Evolutionary conservation across 495 filamentous ascomycete species (phyloP), one percentile per base, ranked within the genome.

Genomic region (Massariosphaeria phaeospora): DNA sequence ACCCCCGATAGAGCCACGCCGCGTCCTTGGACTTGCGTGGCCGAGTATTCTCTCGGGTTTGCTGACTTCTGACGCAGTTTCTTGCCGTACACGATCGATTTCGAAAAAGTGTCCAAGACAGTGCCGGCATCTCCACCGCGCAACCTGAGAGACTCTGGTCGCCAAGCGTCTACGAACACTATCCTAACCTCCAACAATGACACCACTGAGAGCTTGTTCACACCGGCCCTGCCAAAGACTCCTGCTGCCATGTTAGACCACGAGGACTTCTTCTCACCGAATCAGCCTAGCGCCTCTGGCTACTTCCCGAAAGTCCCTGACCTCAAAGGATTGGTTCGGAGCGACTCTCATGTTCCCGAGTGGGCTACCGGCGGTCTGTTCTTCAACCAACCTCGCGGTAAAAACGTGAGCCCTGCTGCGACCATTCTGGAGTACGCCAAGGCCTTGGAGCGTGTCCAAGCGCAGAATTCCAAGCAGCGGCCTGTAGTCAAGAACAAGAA

Each of bases 81-180:
- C 67, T 82, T 95, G 24, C 91, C 91, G 5, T 87, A 94, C 65
- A 96, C 91, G 2, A 75, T 95, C 59, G 82, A 91, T 65, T 96
- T 95, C 59, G 68, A 76, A 54, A 27, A 15, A 4, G 17, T 20
- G 29, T 33, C 30, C 20, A 17, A 7, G 30, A 30, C 3, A 27
- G 31, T 9, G 1, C 20, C 46, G 29, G 39, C 3, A 13, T 7
- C 9, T 3, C 30, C 31, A 25, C 36, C 48, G 5, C 48, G 46
- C 30, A 17, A 49, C 8, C 47, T 43, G 30, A 24, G 34, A 25
- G 43, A 46, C 17, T 27, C 44, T 3, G 39, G 33, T 9, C 57
- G 59, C 2, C 57, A 41, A 24, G 53, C 33, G 30, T 64, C 44
- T 56, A 73, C 38, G 63, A 64, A 51, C 70, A 72, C 52, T 70